Conservation (phyloP, 129 eudicot genomes). For the Chrysanthemum lavandulifolium region DNA sequence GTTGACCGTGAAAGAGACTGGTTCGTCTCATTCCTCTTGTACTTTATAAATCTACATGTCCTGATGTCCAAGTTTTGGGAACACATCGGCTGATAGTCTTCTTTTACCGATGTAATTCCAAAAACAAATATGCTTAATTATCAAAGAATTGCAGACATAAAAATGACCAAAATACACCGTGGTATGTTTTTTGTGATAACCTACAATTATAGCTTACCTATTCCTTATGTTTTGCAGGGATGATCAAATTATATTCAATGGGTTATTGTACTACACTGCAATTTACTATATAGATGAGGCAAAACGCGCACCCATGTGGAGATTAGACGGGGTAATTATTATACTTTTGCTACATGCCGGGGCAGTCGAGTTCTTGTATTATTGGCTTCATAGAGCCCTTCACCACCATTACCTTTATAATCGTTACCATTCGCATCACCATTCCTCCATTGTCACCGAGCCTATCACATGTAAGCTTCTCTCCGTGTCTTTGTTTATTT, state of each 20-base stretch:
- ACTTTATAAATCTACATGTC: not conserved
- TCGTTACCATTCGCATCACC: slow-evolving; percentile 83
- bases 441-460: slow-evolving; percentile 77
- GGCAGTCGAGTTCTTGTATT: slow-evolving; percentile 61
- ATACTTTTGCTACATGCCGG: slow-evolving; percentile 45
- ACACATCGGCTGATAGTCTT: not conserved
- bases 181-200: too few species aligned
- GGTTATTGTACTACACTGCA: slow-evolving; percentile 39
- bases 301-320: slow-evolving; percentile 48
- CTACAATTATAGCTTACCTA: too few species aligned
- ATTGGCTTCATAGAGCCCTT: slow-evolving; percentile 71
- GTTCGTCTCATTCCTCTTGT: slow-evolving; percentile 23
- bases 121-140: not conserved
- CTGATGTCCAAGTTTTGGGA: too few species aligned
- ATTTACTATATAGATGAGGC: slow-evolving; percentile 18
- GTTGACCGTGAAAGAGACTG: slow-evolving; percentile 77
- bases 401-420: slow-evolving; percentile 76
- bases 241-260: slow-evolving; percentile 59
- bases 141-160: not conserved
- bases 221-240: slow-evolving; percentile 45
- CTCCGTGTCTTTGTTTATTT: not conserved
- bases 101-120: too few species aligned
- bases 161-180: too few species aligned
- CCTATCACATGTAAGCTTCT: slow-evolving; percentile 62
- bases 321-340: slow-evolving; percentile 52